Conservation (phyloP, 1,284 basidiomycete genomes). For the Naganishia sp. region DNA sequence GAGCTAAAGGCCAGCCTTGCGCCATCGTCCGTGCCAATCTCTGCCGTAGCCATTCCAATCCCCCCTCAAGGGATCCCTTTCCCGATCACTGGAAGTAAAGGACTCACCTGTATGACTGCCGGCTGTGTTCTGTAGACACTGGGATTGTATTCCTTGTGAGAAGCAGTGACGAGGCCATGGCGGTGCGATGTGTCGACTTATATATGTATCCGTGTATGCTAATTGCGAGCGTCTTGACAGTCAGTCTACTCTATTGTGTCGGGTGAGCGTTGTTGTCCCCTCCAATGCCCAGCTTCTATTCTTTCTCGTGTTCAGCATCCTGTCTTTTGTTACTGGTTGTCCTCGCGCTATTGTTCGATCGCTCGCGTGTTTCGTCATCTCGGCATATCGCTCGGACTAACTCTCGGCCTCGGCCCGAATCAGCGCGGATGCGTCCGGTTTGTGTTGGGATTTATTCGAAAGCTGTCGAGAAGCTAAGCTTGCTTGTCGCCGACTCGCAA, state of each 20-base stretch:
- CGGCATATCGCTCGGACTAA: too few species aligned
- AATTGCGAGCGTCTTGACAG: too few species aligned
- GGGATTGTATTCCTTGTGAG: neutral
- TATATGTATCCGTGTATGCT: too few species aligned
- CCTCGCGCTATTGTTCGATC: too few species aligned
- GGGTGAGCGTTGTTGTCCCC: neutral
- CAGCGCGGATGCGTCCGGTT: too few species aligned
- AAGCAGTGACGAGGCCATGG: neutral
- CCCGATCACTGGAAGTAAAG: neutral
- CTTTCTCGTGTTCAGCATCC: neutral
- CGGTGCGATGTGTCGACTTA: neutral
- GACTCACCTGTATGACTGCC: neutral
- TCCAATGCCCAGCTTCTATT: neutral
- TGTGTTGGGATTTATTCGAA: too few species aligned
- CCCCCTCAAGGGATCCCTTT: neutral
- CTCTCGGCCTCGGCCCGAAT: too few species aligned
- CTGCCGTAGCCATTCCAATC: neutral
- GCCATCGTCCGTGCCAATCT: neutral
- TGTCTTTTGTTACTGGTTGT: neutral
- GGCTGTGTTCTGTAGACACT: slow-evolving; percentile 8
- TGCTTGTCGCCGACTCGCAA: too few species aligned
- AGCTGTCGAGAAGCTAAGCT: too few species aligned
- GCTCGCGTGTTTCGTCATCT: too few species aligned
- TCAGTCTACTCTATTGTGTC: neutral
- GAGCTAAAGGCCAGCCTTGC: neutral